Evolutionary conservation across 2,329 filamentous ascomycete species (phyloP).

Genomic region (Verticillium dahliae): DNA sequence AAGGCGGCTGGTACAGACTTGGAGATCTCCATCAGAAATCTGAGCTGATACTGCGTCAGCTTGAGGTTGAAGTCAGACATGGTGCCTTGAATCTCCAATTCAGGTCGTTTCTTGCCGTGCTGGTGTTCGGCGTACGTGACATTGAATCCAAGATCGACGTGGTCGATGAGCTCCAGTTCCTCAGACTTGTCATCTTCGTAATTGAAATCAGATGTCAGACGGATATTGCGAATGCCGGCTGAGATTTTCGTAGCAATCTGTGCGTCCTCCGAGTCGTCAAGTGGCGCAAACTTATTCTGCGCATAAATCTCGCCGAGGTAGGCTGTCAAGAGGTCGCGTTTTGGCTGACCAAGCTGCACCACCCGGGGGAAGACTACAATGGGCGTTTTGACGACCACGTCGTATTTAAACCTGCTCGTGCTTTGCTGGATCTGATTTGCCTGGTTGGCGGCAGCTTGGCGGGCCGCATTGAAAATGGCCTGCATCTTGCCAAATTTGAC

Average conservation of each 20-base stretch:
- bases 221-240: conserved; percentile 85
- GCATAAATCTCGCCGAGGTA: conserved; percentile 97
- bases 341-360: conserved; percentile 61
- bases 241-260: conserved; percentile 83
- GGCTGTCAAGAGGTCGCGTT: conserved; percentile 79
- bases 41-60: conserved; percentile 85
- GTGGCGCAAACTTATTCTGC: conserved; percentile 81
- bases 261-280: conserved; percentile 69
- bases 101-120: conserved; percentile 69
- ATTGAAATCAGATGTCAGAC: conserved; percentile 82
- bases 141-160: conserved; percentile 89
- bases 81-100: conserved; percentile 82
- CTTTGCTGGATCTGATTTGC: conserved; percentile 90
- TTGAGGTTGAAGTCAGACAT: conserved; percentile 92
- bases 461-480: conserved; percentile 93
- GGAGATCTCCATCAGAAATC: conserved; percentile 81
- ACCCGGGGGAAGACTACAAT: conserved; percentile 90
- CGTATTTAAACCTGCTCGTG: conserved; percentile 86
- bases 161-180: conserved; percentile 93
- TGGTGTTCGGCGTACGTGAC: conserved; percentile 88
- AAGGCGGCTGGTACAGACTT: conserved; percentile 85
- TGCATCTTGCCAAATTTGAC: conserved; percentile 99
- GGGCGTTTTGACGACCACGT: conserved; percentile 87
- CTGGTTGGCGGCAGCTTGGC: conserved; percentile 88
- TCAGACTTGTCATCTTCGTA: conserved; percentile 68